These are phyloP conservation scores for Arabis hirsuta DNA, from an alignment of 345 rosid genomes.

Conservation along the genomic window DNA sequence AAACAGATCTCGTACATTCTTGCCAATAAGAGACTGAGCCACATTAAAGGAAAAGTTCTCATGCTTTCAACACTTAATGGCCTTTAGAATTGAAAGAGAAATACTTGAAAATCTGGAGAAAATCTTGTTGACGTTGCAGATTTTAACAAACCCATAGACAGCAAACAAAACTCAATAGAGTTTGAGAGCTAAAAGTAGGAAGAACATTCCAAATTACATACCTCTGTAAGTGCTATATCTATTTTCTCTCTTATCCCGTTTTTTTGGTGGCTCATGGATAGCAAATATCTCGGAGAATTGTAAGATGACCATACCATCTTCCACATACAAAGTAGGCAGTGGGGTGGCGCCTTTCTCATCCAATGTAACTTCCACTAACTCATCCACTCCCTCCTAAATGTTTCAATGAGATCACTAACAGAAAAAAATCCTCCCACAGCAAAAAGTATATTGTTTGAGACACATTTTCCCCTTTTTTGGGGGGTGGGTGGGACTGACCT, in stretches of 20 bases:
- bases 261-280: constrained; percentile 76
- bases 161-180: constrained; percentile 14
- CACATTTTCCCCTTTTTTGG: constrained; percentile 29
- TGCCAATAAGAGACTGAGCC: constrained; percentile 13
- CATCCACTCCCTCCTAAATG: constrained; percentile 52
- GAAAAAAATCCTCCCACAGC: constrained; percentile 43
- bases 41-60: constrained; percentile 6
- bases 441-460: constrained; percentile 31
- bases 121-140: constrained; percentile 18
- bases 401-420: constrained; percentile 40
- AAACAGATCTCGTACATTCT: constrained; percentile 12
- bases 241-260: constrained; percentile 62
- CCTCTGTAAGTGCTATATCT: constrained; percentile 67
- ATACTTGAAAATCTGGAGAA: constrained; percentile 22
- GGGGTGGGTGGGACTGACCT: constrained; percentile 42
- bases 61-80: constrained; percentile 25
- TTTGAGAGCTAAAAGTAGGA: constrained; percentile 15
- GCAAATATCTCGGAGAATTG: constrained; percentile 98
- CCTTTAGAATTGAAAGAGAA: constrained; percentile 15
- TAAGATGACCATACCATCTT: constrained; percentile 84
- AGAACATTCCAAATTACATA: constrained; percentile 39
- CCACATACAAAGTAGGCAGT: constrained; percentile 80
- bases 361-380: constrained; percentile 48
- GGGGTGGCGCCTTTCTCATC: constrained; percentile 59
- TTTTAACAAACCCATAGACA: constrained; percentile 9